Evolutionary conservation across 768 basidiomycete genomes (phyloP).

Genomic region (Lactarius pseudohatsudake): DNA sequence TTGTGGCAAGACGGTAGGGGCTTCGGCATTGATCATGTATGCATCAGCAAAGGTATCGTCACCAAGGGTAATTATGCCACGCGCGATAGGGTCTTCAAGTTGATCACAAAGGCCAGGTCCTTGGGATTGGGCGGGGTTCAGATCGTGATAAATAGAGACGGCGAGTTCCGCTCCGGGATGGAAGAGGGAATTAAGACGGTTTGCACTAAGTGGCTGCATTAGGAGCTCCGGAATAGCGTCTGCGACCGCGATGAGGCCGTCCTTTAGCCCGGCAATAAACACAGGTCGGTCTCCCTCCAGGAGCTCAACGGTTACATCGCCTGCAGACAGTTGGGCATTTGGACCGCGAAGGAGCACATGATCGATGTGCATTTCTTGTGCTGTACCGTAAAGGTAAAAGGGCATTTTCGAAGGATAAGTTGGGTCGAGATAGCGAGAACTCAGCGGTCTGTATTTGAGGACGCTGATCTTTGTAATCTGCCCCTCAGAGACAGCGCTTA

Average conservation of each 20-base stretch:
- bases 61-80: constrained; percentile 26
- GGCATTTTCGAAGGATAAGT: constrained; percentile 38
- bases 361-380: constrained; percentile 37
- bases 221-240: constrained; percentile 28
- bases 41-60: constrained; percentile 24
- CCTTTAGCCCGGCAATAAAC: constrained; percentile 20
- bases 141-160: constrained; percentile 27
- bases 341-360: constrained; percentile 34
- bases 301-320: constrained; percentile 24
- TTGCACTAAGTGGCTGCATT: constrained; percentile 28
- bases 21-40: constrained; percentile 26
- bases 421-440: constrained; percentile 34
- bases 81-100: constrained; percentile 22
- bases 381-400: constrained; percentile 44
- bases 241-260: constrained; percentile 27
- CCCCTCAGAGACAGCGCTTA: constrained; percentile 19
- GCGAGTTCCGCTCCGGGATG: constrained; percentile 22
- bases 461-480: constrained; percentile 35
- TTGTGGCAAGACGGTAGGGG: constrained; percentile 1
- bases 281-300: constrained; percentile 14
- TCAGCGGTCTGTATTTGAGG: constrained; percentile 36
- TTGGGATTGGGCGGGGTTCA: constrained; percentile 8
- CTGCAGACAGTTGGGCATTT: constrained; percentile 32
- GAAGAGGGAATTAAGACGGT: constrained; percentile 16
- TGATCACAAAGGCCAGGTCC: constrained; percentile 25